Evolutionary conservation across 2,329 filamentous ascomycete species (phyloP).

Genomic region (Phymatotrichopsis omnivora): DNA sequence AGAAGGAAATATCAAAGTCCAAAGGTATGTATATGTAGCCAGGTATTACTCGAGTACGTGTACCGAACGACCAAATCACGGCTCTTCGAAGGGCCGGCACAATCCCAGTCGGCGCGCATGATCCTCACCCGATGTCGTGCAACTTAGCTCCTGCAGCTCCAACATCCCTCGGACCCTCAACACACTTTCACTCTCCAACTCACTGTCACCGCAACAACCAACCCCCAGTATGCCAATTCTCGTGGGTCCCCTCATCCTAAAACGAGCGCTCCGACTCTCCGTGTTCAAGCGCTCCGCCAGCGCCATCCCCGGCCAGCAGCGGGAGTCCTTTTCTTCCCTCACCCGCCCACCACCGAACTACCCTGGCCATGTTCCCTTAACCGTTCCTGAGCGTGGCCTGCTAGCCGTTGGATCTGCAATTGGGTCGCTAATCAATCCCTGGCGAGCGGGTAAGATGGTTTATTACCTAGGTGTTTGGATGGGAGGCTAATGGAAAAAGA

Average conservation of each 20-base stretch:
- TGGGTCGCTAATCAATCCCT: conserved; percentile 59
- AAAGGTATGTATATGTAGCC: too few species aligned
- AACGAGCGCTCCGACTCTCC: conserved; percentile 9
- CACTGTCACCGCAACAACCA: not conserved
- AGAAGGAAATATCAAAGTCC: too few species aligned
- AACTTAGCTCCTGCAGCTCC: not conserved
- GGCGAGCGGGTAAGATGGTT: conserved; percentile 68
- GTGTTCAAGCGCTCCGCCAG: conserved; percentile 6
- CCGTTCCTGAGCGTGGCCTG: conserved; percentile 60
- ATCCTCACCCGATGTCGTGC: too few species aligned
- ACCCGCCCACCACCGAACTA: conserved; percentile 81
- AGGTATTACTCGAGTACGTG: too few species aligned
- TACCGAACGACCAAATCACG: too few species aligned
- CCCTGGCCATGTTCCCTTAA: conserved; percentile 84
- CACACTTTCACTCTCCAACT: not conserved
- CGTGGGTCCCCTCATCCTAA: conserved; percentile 2
- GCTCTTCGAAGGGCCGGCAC: too few species aligned
- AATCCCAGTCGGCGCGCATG: too few species aligned
- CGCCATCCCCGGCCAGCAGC: conserved; percentile 24
- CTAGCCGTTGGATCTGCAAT: conserved; percentile 57
- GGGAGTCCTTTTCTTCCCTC: conserved; percentile 61
- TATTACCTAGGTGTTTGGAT: too few species aligned
- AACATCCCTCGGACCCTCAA: not conserved
- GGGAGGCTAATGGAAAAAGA: too few species aligned
- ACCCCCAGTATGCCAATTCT: not conserved